Base-by-base conservation (phyloP, 2,329 filamentous ascomycete species). In the Pseudogymnoascus verrucosus region DNA sequence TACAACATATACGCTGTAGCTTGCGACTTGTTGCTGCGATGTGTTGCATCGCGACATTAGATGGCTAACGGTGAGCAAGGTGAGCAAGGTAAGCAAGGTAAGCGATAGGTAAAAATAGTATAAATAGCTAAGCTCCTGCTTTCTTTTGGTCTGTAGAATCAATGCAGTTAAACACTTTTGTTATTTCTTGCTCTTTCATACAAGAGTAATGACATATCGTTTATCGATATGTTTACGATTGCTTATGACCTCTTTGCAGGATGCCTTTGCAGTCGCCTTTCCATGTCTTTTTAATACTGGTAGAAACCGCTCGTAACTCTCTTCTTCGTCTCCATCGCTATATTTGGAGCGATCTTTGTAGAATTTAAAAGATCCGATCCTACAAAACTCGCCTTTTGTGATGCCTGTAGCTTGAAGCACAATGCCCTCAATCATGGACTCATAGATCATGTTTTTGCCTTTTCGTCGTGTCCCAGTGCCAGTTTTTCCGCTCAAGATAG, bases 371-470 rank as follows among this genome's bases (percentile, higher is more conserved):
- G n/a, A 64, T 51, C 60, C 64, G 3, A 63, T 62, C 47, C 63
- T 62, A 11, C 51, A 59, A 44, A 64, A 54, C 61, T 65, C 63
- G 36, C 63, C 64, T 60, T 57, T 64, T 7, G 23, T 39, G 34
- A 23, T 2, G 16, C 62, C 60, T 42, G 64, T 64, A 37, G 63
- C 44, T 16, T 61, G 63, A 64, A 65, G 64, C 40, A 64, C 60
- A 51, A 64, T 36, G 2, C 64, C 64, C 28, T 51, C 5, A 61
- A 62, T 40, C 44, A 59, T 40, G 6, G 57, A 26, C 51, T 64
- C 62, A 21, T 21, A 12, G 21, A 62, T 16, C 6, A 0, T 1
- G 6, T 37, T 23, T 23, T 8, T 14, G 1, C 19, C 36, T 16
- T 23, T 21, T 19, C 4, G 8, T 16, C 16, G 1, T 31, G 1